Conservation (phyloP, 2,329 filamentous ascomycete species). For the Paraphaeosphaeria sporulosa region DNA sequence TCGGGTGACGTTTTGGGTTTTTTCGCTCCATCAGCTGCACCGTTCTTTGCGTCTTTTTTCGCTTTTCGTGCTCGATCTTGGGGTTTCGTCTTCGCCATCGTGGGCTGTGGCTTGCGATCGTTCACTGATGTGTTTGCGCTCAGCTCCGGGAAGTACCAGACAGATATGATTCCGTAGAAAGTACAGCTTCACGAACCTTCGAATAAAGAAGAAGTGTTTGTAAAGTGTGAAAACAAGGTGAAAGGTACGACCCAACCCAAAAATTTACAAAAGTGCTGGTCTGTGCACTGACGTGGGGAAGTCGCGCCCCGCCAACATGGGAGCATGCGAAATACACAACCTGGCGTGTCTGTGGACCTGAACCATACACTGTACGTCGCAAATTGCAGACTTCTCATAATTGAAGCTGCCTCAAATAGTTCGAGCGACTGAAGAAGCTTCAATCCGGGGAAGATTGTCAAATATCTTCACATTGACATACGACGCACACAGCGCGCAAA, state of each 20-base stretch:
- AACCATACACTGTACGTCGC: not conserved
- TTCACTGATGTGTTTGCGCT: constrained; percentile 10
- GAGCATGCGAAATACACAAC: not conserved
- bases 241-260: constrained; percentile 26
- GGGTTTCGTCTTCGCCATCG: constrained; percentile 62
- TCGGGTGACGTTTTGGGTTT: constrained; percentile 61
- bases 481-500: constrained; percentile 11
- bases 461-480: not conserved
- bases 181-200: not conserved
- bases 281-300: constrained; percentile 36
- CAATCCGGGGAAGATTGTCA: not conserved
- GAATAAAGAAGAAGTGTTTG: not conserved
- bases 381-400: not conserved
- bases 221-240: constrained; percentile 3
- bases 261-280: constrained; percentile 31
- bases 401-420: not conserved
- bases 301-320: constrained; percentile 16
- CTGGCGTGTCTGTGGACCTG: not conserved
- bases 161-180: not conserved
- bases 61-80: constrained; percentile 49
- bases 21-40: constrained; percentile 52
- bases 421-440: not conserved
- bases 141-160: not conserved
- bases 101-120: constrained; percentile 15
- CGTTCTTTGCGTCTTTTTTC: constrained; percentile 43